Evolutionary conservation across 1,284 basidiomycete genomes (phyloP).

Genomic region (Stygiomarasmius scandens): DNA sequence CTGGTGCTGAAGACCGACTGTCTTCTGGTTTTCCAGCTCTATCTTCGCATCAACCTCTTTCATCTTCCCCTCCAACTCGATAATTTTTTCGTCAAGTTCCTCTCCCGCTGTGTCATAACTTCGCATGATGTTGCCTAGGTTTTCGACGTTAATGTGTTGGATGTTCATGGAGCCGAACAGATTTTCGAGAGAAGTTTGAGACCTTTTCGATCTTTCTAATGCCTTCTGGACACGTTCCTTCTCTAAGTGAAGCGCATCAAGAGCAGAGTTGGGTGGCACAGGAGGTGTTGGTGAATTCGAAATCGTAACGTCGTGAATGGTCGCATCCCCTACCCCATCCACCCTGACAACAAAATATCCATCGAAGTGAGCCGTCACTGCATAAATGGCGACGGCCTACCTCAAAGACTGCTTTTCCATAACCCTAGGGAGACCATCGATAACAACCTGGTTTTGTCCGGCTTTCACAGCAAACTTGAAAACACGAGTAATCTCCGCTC

Average conservation of each 20-base stretch:
- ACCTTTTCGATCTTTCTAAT: conserved; percentile 20
- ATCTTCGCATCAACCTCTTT: conserved; percentile 9
- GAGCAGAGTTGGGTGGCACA: conserved; percentile 10
- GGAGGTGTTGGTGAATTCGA: conserved; percentile 13
- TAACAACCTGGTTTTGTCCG: conserved; percentile 34
- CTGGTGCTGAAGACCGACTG: too few species aligned
- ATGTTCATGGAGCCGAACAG: conserved; percentile 34
- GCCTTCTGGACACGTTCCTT: neutral
- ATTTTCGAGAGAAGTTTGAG: conserved; percentile 28
- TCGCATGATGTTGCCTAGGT: conserved; percentile 33
- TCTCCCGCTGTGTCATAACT: conserved; percentile 32
- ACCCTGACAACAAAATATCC: conserved; percentile 23
- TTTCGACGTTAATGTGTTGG: conserved; percentile 29
- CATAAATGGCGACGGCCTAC: conserved; percentile 23
- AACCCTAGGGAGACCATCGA: conserved; percentile 31
- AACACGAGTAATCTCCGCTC: conserved; percentile 36
- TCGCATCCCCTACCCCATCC: conserved; percentile 29
- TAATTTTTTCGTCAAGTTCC: conserved; percentile 34
- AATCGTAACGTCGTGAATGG: conserved; percentile 31
- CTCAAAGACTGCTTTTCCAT: conserved; percentile 34
- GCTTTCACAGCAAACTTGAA: conserved; percentile 31
- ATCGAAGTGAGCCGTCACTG: neutral
- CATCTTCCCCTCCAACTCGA: conserved; percentile 23
- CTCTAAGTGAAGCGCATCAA: neutral
- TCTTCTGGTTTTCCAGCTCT: neutral